Conservation (phyloP, 1,284 basidiomycete species). For the Trichosporon sp. region DNA sequence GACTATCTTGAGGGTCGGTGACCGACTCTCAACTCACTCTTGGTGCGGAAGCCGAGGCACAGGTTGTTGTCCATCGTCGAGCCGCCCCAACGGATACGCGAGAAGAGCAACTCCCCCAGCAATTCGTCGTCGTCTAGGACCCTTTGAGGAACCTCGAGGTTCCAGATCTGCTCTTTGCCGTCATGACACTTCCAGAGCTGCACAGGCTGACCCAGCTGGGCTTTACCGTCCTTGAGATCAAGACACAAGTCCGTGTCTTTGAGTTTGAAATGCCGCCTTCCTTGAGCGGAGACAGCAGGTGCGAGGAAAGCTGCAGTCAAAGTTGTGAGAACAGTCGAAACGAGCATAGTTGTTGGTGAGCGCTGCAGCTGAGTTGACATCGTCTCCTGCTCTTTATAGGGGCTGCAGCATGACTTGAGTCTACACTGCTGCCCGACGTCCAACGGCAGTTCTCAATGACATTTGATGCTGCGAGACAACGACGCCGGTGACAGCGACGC, state of each 20-base stretch:
- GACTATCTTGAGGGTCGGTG: too few species aligned
- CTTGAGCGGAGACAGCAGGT: neutral
- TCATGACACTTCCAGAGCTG: neutral
- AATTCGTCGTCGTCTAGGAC: neutral
- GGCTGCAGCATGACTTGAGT: too few species aligned
- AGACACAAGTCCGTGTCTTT: neutral
- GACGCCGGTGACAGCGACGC: too few species aligned
- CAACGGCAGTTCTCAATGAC: too few species aligned
- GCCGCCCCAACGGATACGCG: neutral
- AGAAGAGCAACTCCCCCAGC: neutral
- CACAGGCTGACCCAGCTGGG: neutral
- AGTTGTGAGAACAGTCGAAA: neutral
- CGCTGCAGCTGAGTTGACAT: too few species aligned
- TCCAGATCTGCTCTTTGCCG: neutral
- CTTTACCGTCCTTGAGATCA: neutral
- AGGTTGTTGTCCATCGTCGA: neutral
- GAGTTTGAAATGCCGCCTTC: neutral
- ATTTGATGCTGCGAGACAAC: too few species aligned
- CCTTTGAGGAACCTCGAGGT: neutral
- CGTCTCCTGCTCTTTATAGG: too few species aligned
- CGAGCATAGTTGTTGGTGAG: neutral
- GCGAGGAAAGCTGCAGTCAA: neutral
- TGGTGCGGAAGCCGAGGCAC: neutral
- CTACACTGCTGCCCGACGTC: too few species aligned
- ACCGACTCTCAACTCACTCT: neutral